phyloP scores from a whole-genome alignment of 2,329 filamentous ascomycete species.

The Malbranchea cinnamomea region DNA sequence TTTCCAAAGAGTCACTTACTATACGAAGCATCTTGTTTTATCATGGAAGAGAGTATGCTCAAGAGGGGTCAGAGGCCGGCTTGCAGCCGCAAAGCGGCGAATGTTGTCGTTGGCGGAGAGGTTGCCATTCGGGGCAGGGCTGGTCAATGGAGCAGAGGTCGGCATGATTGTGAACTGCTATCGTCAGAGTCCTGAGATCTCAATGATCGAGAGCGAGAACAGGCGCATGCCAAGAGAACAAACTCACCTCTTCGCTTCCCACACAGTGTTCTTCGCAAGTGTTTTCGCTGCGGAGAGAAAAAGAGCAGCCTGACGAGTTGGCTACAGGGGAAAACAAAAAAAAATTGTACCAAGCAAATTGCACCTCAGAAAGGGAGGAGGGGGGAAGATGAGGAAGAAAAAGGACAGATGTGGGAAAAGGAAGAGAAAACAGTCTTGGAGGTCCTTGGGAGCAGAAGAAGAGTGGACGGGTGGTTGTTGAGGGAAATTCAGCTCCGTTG shows the following conservation, averaged over 20 bases:
- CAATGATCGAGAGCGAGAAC: too few relatives aligned
- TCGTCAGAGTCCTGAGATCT: background rate
- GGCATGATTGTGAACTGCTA: conserved; percentile 34
- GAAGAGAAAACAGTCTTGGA: conserved; percentile 12
- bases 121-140: conserved; percentile 36
- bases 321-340: too few relatives aligned
- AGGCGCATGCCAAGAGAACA: too few relatives aligned
- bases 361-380: background rate
- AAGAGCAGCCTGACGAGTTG: too few relatives aligned
- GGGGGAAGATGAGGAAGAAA: conserved; percentile 10
- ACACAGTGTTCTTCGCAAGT: too few relatives aligned
- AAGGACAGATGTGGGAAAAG: conserved; percentile 12
- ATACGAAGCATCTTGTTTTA: conserved; percentile 99
- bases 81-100: conserved; percentile 84
- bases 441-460: conserved; percentile 9
- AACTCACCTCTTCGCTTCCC: too few relatives aligned
- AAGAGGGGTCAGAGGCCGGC: conserved; percentile 78
- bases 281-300: too few relatives aligned
- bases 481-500: conserved; percentile 1
- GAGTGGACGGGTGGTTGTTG: conserved; percentile 7
- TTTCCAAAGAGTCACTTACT: conserved; percentile 50
- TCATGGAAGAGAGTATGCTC: conserved; percentile 91
- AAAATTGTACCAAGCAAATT: too few relatives aligned
- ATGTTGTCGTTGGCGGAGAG: conserved; percentile 95
- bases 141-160: conserved; percentile 34